Base-by-base conservation (phyloP, 768 basidiomycete genomes). In the Russula olivacea region DNA sequence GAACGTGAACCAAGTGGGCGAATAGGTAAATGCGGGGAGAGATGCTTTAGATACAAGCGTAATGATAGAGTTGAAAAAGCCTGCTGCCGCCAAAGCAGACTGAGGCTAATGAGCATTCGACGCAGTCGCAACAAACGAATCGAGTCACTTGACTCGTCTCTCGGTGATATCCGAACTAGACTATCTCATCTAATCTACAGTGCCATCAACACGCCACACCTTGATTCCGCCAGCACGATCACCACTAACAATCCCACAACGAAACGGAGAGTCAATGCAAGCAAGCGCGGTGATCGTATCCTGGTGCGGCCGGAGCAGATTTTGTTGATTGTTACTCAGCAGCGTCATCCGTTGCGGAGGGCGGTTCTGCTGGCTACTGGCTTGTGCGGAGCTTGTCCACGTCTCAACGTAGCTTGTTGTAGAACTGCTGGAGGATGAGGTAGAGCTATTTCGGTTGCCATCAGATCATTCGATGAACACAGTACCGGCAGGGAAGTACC, bases 181-280 rank as follows among this genome's bases (percentile, higher is more conserved):
- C 21, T 28, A 59, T 55, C 47, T 60, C 66, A 48, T 76, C 73
- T 21, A 47, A 47, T 47, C 45, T 47, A 21, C 21, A 0, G 69
- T 66, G 19, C 73, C 72, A 54, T 91, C 89, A 23, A 90, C 82
- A 61, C 86, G 80, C 89, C 89, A 98, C 0, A 97, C 89, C 73
- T 97, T 98, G 67, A 98, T 81, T 21, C 87, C 86, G 3, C 97
- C 97, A 23, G 87, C 81, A 52, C 92, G 80, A 72, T 98, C 96
- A 2, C 90, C 96, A 66, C 89, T 93, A n/a, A 98, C 83, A 51
- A 97, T 82, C 1, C 93, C 91, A 28, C 93, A 93, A 59, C 91
- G 82, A 75, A 98, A 98, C 1, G 96, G 93, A 0, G 94, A 88
- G 66, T 97, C 93, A 58, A 99, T 85, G 66, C 88, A 90, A 0